phyloP scores from a whole-genome alignment of 169 alveolate species.

The Cystoisospora suis region DNA sequence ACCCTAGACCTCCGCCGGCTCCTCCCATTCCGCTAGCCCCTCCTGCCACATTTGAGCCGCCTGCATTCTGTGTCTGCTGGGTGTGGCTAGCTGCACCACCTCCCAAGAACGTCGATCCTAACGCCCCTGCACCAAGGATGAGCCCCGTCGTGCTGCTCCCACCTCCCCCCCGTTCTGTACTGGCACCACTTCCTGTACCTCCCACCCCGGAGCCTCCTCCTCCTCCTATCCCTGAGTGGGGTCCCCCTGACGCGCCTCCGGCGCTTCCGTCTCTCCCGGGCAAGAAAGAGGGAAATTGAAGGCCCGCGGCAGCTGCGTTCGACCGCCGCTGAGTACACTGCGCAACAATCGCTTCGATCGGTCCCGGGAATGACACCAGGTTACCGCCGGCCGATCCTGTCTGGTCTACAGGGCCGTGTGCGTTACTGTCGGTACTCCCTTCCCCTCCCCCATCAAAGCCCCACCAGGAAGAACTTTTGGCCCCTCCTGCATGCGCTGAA shows the following conservation, averaged over 20 bases:
- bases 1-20: not conserved
- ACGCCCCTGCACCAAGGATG: not conserved
- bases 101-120: not conserved
- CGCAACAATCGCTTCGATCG: constrained; percentile 29
- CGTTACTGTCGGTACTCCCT: not conserved
- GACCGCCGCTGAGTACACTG: constrained; percentile 44
- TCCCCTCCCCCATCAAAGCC: not conserved
- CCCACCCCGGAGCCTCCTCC: not conserved
- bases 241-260: not conserved
- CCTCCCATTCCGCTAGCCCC: not conserved
- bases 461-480: not conserved
- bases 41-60: not conserved
- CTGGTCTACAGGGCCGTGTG: not conserved
- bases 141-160: not conserved
- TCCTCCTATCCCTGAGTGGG: not conserved
- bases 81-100: not conserved
- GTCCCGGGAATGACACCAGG: not conserved
- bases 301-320: constrained; percentile 26
- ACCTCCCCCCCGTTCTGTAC: constrained; percentile 1
- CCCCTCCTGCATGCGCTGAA: too few species aligned
- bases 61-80: too few species aligned
- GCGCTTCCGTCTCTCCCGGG: not conserved
- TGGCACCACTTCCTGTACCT: not conserved
- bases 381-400: not conserved
- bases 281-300: not conserved